Base-by-base conservation (phyloP, 768 basidiomycete species). In the Kwoniella botswanensis region DNA sequence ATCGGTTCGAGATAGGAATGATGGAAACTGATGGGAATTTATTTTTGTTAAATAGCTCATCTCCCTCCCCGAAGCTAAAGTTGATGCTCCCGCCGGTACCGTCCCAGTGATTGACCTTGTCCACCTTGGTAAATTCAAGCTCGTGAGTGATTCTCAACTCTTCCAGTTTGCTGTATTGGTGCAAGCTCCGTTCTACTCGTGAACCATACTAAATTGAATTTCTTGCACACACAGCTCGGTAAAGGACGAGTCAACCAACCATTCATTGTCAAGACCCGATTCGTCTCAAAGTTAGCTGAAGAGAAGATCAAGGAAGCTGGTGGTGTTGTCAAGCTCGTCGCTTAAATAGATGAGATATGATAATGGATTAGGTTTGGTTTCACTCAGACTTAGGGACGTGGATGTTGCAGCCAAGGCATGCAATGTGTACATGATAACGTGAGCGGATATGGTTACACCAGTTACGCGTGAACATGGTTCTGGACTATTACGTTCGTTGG, bases 211-310 rank as follows among this genome's bases (percentile, higher is more conserved):
- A 9, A 35, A 7, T 4, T 35, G 35, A 35, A 26, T 26, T 18
- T 50, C 46, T 15, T 50, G 3, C 18, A 50, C 46, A 50, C 46
- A 43, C 71, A 83, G 82, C 86, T 99, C 86, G 97, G 95, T 82
- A 98, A 95, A 83, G 97, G 97, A 86, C 85, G 93, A 76, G 88
- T 98, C 76, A 74, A 73, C 81, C 78, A 81, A 61, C 97, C 97
- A 17, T 93, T 94, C 87, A 98, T 99, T 82, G 93, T 99, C 79
- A 98, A 98, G 88, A 94, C 97, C 66, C 94, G 97, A 73, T 96
- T 91, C 82, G 94, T 98, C 65, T 96, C 94, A 53, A 87, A 86
- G 77, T 90, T 88, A 81, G 94, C 94, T 42, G 92, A 93, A 84
- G 86, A 87, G 81, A 88, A 87, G 82, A 88, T 92, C 80, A 82